Percentiles rank a stretch among this genome's conserved stretches.
These are phyloP conservation scores for Aspergillus indologenus DNA, from an alignment of 495 filamentous ascomycete genomes.

Conservation along the genomic window DNA sequence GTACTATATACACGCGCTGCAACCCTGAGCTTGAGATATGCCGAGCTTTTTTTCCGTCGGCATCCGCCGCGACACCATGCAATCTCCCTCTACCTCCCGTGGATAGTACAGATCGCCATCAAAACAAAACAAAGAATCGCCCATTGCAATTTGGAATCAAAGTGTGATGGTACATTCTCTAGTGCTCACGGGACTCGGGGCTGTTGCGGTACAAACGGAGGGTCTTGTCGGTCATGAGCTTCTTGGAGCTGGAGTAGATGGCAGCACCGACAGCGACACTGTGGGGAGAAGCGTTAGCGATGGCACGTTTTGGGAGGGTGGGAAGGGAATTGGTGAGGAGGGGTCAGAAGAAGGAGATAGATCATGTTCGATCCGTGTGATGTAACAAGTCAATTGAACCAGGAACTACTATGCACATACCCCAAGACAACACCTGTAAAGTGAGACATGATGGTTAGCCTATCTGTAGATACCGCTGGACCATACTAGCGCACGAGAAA, in stretches of 20 bases:
- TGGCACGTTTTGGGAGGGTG: slow-evolving; percentile 6
- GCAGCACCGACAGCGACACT: slow-evolving; percentile 71
- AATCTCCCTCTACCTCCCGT: slow-evolving; percentile 25
- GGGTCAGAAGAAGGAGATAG: not conserved
- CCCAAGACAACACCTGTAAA: slow-evolving; percentile 76
- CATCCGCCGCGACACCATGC: slow-evolving; percentile 7
- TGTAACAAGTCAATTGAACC: slow-evolving; percentile 17
- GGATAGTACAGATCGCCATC: slow-evolving; percentile 36
- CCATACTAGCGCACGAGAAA: not conserved
- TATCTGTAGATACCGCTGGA: slow-evolving; percentile 1
- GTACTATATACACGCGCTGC: slow-evolving; percentile 42
- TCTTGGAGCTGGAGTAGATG: slow-evolving; percentile 72
- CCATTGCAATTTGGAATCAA: slow-evolving; percentile 31
- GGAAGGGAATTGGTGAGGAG: slow-evolving; percentile 1
- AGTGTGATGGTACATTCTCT: slow-evolving; percentile 40
- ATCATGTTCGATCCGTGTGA: slow-evolving; percentile 12
- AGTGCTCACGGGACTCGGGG: slow-evolving; percentile 47
- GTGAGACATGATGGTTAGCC: slow-evolving; percentile 22
- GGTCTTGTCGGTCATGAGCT: slow-evolving; percentile 85
- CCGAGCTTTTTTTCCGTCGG: slow-evolving; percentile 10
- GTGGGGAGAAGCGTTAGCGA: slow-evolving; percentile 28
- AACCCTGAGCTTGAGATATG: slow-evolving; percentile 29
- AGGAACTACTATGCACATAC: slow-evolving; percentile 39
- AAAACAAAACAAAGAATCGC: slow-evolving; percentile 30
- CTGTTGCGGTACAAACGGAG: slow-evolving; percentile 67